phyloP scores from a whole-genome alignment of 805 yeast genomes.

The Yamadazyma ubonensis region DNA sequence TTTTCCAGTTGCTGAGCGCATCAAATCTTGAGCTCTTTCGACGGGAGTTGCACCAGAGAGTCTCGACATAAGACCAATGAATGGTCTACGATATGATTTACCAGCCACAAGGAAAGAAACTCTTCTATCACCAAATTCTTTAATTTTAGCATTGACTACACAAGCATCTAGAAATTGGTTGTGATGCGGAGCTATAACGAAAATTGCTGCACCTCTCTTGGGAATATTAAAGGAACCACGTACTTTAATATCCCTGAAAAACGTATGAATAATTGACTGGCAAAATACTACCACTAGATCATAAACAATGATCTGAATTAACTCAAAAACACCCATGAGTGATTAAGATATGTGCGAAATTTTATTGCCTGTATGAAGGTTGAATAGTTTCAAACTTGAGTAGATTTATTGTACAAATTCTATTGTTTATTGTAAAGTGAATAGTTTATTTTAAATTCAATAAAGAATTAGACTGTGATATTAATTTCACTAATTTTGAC shows the following conservation, averaged over 20 bases:
- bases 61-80: constrained; percentile 33
- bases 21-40: constrained; percentile 41
- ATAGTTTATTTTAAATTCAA: too few relatives aligned
- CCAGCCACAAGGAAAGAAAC: constrained; percentile 40
- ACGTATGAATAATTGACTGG: constrained; percentile 35
- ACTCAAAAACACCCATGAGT: neutral
- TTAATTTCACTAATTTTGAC: too few relatives aligned
- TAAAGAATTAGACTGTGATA: too few relatives aligned
- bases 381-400: neutral
- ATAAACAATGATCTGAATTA: constrained; percentile 11
- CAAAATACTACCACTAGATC: constrained; percentile 35
- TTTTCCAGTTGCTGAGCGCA: constrained; percentile 29
- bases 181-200: constrained; percentile 45
- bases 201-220: constrained; percentile 34
- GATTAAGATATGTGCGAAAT: neutral
- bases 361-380: neutral
- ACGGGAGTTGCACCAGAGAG: constrained; percentile 41
- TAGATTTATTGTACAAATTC: neutral
- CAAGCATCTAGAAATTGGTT: constrained; percentile 43
- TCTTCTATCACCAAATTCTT: constrained; percentile 28
- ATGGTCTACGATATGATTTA: constrained; percentile 29
- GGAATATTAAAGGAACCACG: constrained; percentile 42
- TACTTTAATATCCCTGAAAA: constrained; percentile 39
- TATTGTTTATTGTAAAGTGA: too few relatives aligned
- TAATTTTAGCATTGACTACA: constrained; percentile 37